Base-by-base conservation (phyloP, 192 early-diverging fungal genomes). In the Coemansia furcata region DNA sequence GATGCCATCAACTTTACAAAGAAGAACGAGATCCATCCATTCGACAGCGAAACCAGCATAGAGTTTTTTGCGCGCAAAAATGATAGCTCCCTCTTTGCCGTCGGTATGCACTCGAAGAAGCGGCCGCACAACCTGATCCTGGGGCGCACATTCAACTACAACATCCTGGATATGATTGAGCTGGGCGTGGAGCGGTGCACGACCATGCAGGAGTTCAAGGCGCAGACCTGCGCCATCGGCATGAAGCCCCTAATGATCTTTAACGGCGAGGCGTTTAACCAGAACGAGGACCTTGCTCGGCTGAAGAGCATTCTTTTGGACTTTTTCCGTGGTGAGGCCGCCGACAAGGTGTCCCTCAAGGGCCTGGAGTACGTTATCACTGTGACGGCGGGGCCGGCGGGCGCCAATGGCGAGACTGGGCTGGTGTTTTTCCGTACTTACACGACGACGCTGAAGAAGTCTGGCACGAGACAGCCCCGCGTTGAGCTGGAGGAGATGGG, bases 31-130 rank as follows among this genome's bases (percentile, higher is more conserved):
- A 88, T 99, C 65, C 92, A 93, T 44, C 98, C 98, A 33, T 99
- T 99, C 71, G 98, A 99, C 67, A 92, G 98, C 66, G 89, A 94
- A 14, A 89, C 91, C 29, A 87, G 89, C 40, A 82, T 97, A 30
- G 93, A 99, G 82, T 97, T 98, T 63, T 93, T 98, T 65, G 89
- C 92, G n/a, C 87, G 89, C 73, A 99, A 98, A 84, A 98, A 98
- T 77, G 96, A 99, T 84, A 85, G 92, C 61, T 91, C 95, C 2
- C 84, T 98, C 23, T 90, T 98, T 66, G 89, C 95, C 42, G 78
- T 98, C 26, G 96, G 93, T 54, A 89, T 87, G 40, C 96, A 98
- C 79, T 91, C 89, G 64, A 99, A 99, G 82, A 99, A 99, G 80
- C 85, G 96, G 62, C 96, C 98, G 21, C 89, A 98, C 74, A 97